Evolutionary conservation across 2,329 filamentous ascomycete species (phyloP), one percentile per base, ranked within the genome.

Genomic region (Cytospora mali): DNA sequence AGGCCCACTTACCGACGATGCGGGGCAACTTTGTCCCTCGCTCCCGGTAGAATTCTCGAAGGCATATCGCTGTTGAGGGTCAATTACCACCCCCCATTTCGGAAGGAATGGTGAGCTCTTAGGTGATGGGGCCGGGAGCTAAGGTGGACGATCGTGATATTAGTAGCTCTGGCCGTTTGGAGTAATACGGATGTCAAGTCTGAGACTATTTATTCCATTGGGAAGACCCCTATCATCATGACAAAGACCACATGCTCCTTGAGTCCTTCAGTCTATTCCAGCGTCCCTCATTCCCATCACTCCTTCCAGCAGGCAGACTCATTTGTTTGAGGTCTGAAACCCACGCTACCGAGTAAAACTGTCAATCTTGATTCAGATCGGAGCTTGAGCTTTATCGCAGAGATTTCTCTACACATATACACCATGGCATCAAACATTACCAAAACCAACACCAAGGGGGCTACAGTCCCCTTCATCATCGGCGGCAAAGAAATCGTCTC

Each of bases 391-490:
- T 42, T 39, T 10, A 11, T 18, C 33, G 14, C 33, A 6, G 33
- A 39, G 6, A 39, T 16, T 11, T 31, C 11, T 31, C 29, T 31
- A 14, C 16, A 5, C 39, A 42, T 18, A 16, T 14, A 39, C 39
- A 21, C 9, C 27, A 64, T 64, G 58, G 49, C 53, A 21, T 54
- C 58, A 9, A 58, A 27, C 18, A 49, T 27, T 49, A 33, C 50
- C 16, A 14, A 3, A 5, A 29, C 46, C 14, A 59, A 49, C 59
- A 48, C 31, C 55, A 58, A 46, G 55, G 58, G 50, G 25, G 35
- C 53, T 4, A 68, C 71, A 28, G 71, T 75, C 10, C 73, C 73
- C 25, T 72, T 75, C 64, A 61, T 71, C 64, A 71, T 75, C 68
- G 69, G 70, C 61, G 73, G 73, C 63, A 64, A 72, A 60, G 69